phyloP scores from a whole-genome alignment of 768 basidiomycete species.

The Sistotremastrum suecicum region DNA sequence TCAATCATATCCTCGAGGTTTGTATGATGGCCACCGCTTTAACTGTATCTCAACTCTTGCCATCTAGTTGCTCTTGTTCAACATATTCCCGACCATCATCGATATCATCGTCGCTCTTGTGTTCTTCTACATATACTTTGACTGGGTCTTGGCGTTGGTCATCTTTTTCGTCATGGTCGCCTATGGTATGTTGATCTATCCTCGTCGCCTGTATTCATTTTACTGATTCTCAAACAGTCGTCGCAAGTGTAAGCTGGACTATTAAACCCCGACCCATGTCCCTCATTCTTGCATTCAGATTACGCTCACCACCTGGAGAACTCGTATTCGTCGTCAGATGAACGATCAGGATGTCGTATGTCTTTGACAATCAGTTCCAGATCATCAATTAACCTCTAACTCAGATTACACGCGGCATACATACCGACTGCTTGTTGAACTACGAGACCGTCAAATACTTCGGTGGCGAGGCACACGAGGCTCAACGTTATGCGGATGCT shows the following conservation, averaged over 20 bases:
- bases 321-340: conserved; percentile 62
- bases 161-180: conserved; percentile 61
- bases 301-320: conserved; percentile 57
- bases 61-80: conserved; percentile 64
- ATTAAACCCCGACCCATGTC: background rate
- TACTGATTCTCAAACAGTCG: conserved; percentile 19
- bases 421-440: conserved; percentile 67
- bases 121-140: conserved; percentile 47
- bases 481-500: conserved; percentile 53
- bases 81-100: conserved; percentile 65
- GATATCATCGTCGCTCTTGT: conserved; percentile 64
- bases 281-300: conserved; percentile 14
- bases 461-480: conserved; percentile 73
- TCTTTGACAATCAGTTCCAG: conserved; percentile 1
- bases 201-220: conserved; percentile 4
- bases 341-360: conserved; percentile 68
- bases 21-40: background rate
- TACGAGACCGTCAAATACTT: conserved; percentile 86
- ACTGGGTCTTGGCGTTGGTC: conserved; percentile 51
- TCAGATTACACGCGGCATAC: conserved; percentile 66
- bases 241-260: conserved; percentile 21
- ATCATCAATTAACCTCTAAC: background rate
- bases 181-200: conserved; percentile 36
- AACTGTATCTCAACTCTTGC: conserved; percentile 4
- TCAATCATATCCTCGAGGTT: conserved; percentile 70